Evolutionary conservation across 495 filamentous ascomycete species (phyloP).

Genomic region (Rhizodiscina lignyota): DNA sequence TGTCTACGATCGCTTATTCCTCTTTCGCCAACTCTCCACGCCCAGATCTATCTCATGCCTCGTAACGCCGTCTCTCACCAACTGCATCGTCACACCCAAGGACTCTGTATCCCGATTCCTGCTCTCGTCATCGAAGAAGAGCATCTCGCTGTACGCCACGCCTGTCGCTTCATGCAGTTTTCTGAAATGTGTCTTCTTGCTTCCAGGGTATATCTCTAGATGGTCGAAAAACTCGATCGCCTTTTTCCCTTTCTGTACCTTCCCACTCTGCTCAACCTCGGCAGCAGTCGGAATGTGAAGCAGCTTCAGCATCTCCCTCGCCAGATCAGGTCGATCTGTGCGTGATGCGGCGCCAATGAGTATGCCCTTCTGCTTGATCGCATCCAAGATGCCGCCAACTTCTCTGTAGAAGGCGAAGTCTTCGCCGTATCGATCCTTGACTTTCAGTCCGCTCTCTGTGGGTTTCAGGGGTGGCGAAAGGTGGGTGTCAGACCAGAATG

Average conservation of each 20-base stretch:
- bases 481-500: conserved; percentile 93
- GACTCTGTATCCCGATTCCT: conserved; percentile 69
- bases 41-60: conserved; percentile 64
- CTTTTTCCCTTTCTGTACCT: no score
- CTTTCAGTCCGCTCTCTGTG: conserved; percentile 13
- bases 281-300: conserved; percentile 34
- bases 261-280: conserved; percentile 1
- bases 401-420: conserved; percentile 67
- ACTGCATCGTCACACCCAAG: conserved; percentile 65
- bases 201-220: conserved; percentile 81
- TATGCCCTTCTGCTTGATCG: conserved; percentile 31
- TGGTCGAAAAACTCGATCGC: conserved; percentile 66
- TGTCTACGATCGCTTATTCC: conserved; percentile 33
- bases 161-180: conserved; percentile 49
- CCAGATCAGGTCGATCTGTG: conserved; percentile 65
- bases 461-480: conserved; percentile 64
- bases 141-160: conserved; percentile 61
- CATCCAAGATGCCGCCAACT: conserved; percentile 53
- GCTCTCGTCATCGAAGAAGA: conserved; percentile 93
- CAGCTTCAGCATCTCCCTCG: conserved; percentile 59
- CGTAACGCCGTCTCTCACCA: conserved; percentile 69
- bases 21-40: conserved; percentile 65
- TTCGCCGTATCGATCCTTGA: conserved; percentile 46
- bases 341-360: conserved; percentile 66
- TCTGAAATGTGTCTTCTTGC: conserved; percentile 73